Evolutionary conservation across 306 rosid species (phyloP).

Genomic region (Gillenia trifoliata): DNA sequence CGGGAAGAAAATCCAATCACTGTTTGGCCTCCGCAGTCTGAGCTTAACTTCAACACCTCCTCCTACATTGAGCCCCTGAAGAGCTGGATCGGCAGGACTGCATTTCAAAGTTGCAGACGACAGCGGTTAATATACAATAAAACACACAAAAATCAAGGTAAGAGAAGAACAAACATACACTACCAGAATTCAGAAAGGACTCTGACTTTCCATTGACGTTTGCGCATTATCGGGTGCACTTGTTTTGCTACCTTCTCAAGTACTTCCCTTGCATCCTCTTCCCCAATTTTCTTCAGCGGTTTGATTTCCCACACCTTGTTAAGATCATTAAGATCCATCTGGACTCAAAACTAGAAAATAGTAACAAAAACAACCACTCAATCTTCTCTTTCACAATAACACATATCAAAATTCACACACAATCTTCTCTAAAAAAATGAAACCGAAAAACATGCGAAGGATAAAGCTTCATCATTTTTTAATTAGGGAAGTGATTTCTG

Average conservation of each 20-base stretch:
- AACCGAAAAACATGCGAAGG: background rate
- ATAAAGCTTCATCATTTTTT: background rate
- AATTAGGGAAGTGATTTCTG: too few relatives aligned
- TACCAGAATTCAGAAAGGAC: constrained; percentile 59
- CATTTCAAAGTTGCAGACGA: constrained; percentile 20
- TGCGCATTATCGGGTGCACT: constrained; percentile 58
- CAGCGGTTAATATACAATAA: background rate
- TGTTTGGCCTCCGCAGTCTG: constrained; percentile 43
- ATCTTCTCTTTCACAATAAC: too few relatives aligned
- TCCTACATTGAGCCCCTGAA: constrained; percentile 50
- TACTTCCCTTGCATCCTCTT: constrained; percentile 45
- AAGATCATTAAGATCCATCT: constrained; percentile 54
- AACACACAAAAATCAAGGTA: background rate
- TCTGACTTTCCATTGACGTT: constrained; percentile 48
- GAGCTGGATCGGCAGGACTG: constrained; percentile 57
- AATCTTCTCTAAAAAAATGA: background rate
- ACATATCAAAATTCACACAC: background rate
- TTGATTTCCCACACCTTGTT: constrained; percentile 67
- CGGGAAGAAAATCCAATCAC: constrained; percentile 53
- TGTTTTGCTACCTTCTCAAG: constrained; percentile 47
- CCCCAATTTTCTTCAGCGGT: constrained; percentile 43
- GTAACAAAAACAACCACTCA: background rate
- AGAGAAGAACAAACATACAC: background rate
- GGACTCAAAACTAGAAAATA: background rate
- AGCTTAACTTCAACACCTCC: constrained; percentile 53